Percentiles rank a stretch among this genome's conserved stretches.
Conservation (phyloP, 805 yeast genomes). For the Lachancea dasiensis region DNA sequence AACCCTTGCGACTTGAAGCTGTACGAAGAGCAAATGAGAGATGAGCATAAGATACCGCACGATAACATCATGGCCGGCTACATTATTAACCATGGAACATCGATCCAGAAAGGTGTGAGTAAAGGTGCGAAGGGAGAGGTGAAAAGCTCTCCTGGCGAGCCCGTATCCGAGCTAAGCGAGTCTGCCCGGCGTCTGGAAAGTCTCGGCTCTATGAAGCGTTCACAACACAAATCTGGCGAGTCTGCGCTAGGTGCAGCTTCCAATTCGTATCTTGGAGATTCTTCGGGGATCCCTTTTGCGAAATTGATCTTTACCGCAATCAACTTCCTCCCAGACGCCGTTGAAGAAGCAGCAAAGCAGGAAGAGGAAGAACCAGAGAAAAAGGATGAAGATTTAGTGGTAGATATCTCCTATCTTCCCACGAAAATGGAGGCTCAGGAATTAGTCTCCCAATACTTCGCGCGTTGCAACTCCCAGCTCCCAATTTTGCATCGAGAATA, state of each 20-base stretch:
- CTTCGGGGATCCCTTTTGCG: conserved; percentile 68
- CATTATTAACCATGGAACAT: conserved; percentile 22
- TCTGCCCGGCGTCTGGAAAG: conserved; percentile 20
- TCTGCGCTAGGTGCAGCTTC: conserved; percentile 13
- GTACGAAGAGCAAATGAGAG: conserved; percentile 18
- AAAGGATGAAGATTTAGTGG: conserved; percentile 15
- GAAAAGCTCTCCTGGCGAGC: neutral
- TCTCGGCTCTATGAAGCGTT: conserved; percentile 20
- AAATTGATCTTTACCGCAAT: conserved; percentile 73
- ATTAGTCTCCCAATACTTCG: conserved; percentile 59
- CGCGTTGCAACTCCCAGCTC: conserved; percentile 74
- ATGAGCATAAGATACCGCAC: conserved; percentile 18
- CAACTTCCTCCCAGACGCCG: conserved; percentile 42
- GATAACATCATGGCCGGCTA: conserved; percentile 25
- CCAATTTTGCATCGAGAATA: conserved; percentile 81
- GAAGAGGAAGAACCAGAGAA: neutral
- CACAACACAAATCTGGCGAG: conserved; percentile 1
- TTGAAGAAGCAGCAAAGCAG: conserved; percentile 25
- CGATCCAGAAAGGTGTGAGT: conserved; percentile 15
- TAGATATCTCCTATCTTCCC: conserved; percentile 42
- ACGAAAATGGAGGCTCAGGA: conserved; percentile 64
- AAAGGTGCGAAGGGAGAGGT: neutral
- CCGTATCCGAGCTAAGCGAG: conserved; percentile 17
- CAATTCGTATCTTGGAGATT: conserved; percentile 41
- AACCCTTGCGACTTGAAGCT: conserved; percentile 23